Evolutionary conservation across 805 yeast species (phyloP), one percentile per base, ranked within the genome.

Genomic region (Metschnikowia gruessii): DNA sequence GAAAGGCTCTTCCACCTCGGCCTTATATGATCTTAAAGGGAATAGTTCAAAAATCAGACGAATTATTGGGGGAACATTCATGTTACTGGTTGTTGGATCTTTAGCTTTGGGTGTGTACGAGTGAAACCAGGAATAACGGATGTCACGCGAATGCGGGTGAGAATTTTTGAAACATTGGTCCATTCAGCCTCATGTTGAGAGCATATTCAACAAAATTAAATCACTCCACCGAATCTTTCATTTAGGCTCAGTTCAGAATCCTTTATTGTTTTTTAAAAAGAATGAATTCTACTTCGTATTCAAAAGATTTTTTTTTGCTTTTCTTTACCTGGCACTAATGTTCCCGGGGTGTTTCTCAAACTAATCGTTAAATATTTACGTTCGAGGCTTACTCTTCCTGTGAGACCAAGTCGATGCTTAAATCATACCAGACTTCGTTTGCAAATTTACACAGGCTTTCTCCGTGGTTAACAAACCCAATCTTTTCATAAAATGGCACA

Each of bases 381-480:
- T 18, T 33, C 13, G 36, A 33, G 17, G 16, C 33, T 37, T 63
- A 65, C 37, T 72, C 75, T 22, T 70, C 75, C 45, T 70, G 73
- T 10, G 74, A 69, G 30, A 70, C 65, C 58, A 72, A 68, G 55
- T 72, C 76, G 49, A 72, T 70, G 29, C 72, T 57, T 67, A 85
- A 60, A 58, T 83, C 86, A 52, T 74, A 74, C 91, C 91, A 85
- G 30, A 68, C 64, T 26, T 64, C 76, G 40, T 77, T 83, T 22
- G 80, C 92, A 63, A 74, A 77, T 37, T 68, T 62, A 58, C 86
- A 80, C 19, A 71, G 65, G 53, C 87, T 83, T 42, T 70, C 70
- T 33, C 95, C 97, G 40, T 72, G 70, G 56, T 83, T 81, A 49
- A 73, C 69, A 66, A 92, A 94, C 0, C 96, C 97, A 32, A 89